Evolutionary conservation across 2,329 filamentous ascomycete species (phyloP).

Genomic region (Colletotrichum spaethianum): DNA sequence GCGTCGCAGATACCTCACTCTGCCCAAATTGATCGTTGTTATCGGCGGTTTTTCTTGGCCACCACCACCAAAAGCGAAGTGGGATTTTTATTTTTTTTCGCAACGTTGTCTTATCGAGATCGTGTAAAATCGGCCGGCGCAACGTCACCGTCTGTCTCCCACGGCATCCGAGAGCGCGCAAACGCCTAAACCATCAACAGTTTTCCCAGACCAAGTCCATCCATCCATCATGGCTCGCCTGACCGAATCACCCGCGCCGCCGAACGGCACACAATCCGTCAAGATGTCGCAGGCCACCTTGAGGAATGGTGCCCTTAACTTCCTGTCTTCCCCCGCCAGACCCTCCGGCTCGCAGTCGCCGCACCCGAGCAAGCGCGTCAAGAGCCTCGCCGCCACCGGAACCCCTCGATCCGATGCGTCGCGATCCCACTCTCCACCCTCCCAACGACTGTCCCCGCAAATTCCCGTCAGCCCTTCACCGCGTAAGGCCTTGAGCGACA

Average conservation of each 20-base stretch:
- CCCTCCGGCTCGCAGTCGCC: slow-evolving; percentile 29
- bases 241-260: slow-evolving; percentile 17
- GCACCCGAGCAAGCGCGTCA: slow-evolving; percentile 31
- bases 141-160: neutral
- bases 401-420: slow-evolving; percentile 23
- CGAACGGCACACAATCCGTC: slow-evolving; percentile 16
- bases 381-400: slow-evolving; percentile 7
- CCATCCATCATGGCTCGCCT: slow-evolving; percentile 21
- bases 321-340: slow-evolving; percentile 29
- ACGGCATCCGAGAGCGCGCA: slow-evolving; percentile 20
- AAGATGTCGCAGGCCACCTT: slow-evolving; percentile 21
- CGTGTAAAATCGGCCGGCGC: slow-evolving; percentile 14
- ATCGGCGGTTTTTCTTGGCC: fast-evolving
- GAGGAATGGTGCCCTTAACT: slow-evolving; percentile 29
- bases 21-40: slow-evolving; percentile 3
- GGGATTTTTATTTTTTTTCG: neutral
- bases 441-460: slow-evolving; percentile 5
- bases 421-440: slow-evolving; percentile 20
- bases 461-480: neutral
- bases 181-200: slow-evolving; percentile 6
- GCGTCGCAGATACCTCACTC: neutral
- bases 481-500: slow-evolving; percentile 20
- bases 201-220: neutral
- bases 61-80: neutral
- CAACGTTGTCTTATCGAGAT: neutral